phyloP scores from a whole-genome alignment of 495 filamentous ascomycete species.

The Aspergillus indologenus region DNA sequence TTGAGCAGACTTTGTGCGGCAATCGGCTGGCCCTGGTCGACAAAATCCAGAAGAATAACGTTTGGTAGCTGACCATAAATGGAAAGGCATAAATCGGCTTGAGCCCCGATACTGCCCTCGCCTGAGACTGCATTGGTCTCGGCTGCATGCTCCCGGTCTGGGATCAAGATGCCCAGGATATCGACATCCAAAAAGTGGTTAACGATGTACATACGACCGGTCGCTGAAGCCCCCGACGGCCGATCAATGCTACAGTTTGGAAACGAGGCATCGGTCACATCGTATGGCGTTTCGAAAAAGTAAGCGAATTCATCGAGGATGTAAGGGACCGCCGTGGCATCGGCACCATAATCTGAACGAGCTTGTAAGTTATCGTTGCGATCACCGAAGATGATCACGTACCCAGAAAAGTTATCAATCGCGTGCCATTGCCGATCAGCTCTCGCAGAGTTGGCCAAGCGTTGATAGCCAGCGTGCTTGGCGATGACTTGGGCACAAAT shows the following conservation, averaged over 20 bases:
- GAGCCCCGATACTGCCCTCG: constrained; percentile 55
- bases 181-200: constrained; percentile 49
- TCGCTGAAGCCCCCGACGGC: constrained; percentile 44
- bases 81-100: constrained; percentile 49
- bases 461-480: constrained; percentile 27
- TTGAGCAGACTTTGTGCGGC: constrained; percentile 56
- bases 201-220: constrained; percentile 54
- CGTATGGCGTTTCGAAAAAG: constrained; percentile 70
- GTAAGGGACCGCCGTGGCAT: constrained; percentile 50
- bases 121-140: constrained; percentile 56
- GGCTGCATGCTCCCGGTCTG: constrained; percentile 49
- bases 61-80: constrained; percentile 55
- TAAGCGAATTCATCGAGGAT: constrained; percentile 68
- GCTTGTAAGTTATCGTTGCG: not conserved
- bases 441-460: constrained; percentile 63
- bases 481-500: constrained; percentile 45
- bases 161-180: constrained; percentile 49
- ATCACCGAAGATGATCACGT: constrained; percentile 8
- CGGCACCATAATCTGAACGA: constrained; percentile 45
- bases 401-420: constrained; percentile 63
- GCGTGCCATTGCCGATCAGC: constrained; percentile 57
- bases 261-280: constrained; percentile 50
- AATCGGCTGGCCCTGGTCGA: constrained; percentile 58
- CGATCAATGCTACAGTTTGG: constrained; percentile 61
- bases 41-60: constrained; percentile 67